phyloP scores from a whole-genome alignment of 148 eudicot species.

The Limonium bicolor region DNA sequence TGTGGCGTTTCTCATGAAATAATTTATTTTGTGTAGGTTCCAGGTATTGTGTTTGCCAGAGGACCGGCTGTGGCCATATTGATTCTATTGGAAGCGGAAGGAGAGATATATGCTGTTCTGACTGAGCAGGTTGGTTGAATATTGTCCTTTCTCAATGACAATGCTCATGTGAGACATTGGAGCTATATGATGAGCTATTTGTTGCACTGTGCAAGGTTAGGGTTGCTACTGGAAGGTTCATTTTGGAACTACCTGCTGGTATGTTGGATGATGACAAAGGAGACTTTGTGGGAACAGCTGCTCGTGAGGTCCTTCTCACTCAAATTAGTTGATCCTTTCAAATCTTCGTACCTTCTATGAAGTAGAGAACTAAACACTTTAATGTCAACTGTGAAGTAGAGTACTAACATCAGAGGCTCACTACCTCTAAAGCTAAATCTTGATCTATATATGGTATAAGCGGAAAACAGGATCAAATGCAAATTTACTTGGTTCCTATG shows the following conservation, averaged over 20 bases:
- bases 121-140: slow-evolving; percentile 61
- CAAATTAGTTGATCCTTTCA: too few relatives aligned
- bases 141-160: background rate
- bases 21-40: too few relatives aligned
- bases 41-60: slow-evolving; percentile 95
- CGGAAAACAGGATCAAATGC: too few relatives aligned
- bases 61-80: slow-evolving; percentile 97
- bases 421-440: too few relatives aligned
- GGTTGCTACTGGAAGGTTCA: slow-evolving; percentile 80
- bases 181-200: background rate
- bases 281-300: slow-evolving; percentile 83
- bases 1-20: too few relatives aligned
- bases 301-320: slow-evolving; percentile 61
- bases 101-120: slow-evolving; percentile 79
- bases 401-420: too few relatives aligned
- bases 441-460: too few relatives aligned
- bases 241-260: slow-evolving; percentile 95
- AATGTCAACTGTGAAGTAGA: too few relatives aligned
- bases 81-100: slow-evolving; percentile 81
- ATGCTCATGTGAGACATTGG: background rate
- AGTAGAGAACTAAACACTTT: too few relatives aligned
- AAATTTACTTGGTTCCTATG: too few relatives aligned
- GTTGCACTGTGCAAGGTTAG: slow-evolving; percentile 50
- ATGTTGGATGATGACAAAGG: slow-evolving; percentile 92
- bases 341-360: too few relatives aligned